phyloP scores from a whole-genome alignment of 2,329 filamentous ascomycete species.

The Fusarium sp. region DNA sequence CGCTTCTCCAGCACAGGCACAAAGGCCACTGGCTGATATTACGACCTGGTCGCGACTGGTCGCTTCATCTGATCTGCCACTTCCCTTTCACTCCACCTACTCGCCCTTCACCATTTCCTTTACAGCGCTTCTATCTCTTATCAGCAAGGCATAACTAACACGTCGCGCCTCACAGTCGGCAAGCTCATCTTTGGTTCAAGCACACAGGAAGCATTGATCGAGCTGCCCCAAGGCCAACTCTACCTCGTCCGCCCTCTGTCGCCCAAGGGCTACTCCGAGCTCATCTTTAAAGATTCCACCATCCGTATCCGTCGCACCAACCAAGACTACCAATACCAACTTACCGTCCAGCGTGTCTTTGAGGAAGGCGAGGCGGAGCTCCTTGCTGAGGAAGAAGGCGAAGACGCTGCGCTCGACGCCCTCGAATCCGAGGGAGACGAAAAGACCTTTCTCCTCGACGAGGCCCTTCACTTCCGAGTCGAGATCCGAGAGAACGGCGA shows the following conservation, averaged over 20 bases:
- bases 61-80: conserved; percentile 9
- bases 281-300: conserved; percentile 97
- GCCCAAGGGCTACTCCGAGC: conserved; percentile 96
- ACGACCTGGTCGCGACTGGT: neutral
- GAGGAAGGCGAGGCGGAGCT: conserved; percentile 97
- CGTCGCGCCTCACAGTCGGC: conserved; percentile 65
- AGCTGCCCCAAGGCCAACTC: conserved; percentile 93
- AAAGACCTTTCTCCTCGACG: conserved; percentile 95
- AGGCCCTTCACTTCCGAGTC: conserved; percentile 84
- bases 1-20: conserved; percentile 14
- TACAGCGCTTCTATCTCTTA: neutral
- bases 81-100: neutral
- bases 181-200: conserved; percentile 90
- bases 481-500: conserved; percentile 81
- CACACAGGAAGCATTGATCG: conserved; percentile 91
- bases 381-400: conserved; percentile 85
- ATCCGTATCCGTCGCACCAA: conserved; percentile 91
- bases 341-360: conserved; percentile 94
- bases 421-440: conserved; percentile 87
- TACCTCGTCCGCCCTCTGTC: conserved; percentile 95
- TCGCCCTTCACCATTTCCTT: neutral
- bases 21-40: conserved; percentile 2
- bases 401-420: conserved; percentile 78
- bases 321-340: conserved; percentile 96
- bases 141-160: conserved; percentile 28